These are phyloP conservation scores for Raphanus sativus DNA, from an alignment of 345 rosid species.

Conservation along the genomic window DNA sequence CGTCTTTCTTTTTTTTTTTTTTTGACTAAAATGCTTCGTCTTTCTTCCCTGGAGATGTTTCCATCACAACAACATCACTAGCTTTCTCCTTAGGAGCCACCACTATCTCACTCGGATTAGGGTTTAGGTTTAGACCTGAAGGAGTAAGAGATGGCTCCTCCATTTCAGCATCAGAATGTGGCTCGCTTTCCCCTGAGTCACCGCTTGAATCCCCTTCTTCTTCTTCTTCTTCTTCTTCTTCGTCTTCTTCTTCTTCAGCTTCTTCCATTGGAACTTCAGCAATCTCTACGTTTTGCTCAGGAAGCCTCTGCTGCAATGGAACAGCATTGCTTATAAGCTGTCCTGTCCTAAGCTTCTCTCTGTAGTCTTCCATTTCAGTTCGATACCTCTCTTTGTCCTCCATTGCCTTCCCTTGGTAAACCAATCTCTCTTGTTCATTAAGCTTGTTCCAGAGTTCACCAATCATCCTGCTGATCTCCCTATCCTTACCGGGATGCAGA, in stretches of 20 bases:
- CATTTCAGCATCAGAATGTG: slow-evolving; percentile 16
- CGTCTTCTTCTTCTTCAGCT: not conserved
- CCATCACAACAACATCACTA: slow-evolving; percentile 36
- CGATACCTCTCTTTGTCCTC: slow-evolving; percentile 88
- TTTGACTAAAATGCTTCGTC: too few relatives aligned
- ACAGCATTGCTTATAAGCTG: slow-evolving; percentile 62
- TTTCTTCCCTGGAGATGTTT: slow-evolving; percentile 34
- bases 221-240: slow-evolving; percentile 16
- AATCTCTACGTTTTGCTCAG: slow-evolving; percentile 49
- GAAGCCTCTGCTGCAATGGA: slow-evolving; percentile 70
- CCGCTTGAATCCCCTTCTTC: slow-evolving; percentile 54
- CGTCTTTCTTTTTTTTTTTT: too few relatives aligned
- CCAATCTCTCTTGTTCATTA: slow-evolving; percentile 55
- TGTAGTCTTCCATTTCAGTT: slow-evolving; percentile 82
- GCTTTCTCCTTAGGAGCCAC: slow-evolving; percentile 26
- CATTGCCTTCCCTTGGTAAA: slow-evolving; percentile 76
- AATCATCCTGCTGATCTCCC: slow-evolving; percentile 90
- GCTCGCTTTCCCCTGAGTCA: slow-evolving; percentile 49
- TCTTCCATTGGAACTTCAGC: slow-evolving; percentile 43
- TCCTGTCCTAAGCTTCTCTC: slow-evolving; percentile 61
- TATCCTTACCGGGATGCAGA: slow-evolving; percentile 88
- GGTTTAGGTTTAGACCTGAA: slow-evolving; percentile 16
- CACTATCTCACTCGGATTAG: slow-evolving; percentile 18
- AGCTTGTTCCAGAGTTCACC: slow-evolving; percentile 92
- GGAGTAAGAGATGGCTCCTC: slow-evolving; percentile 14